Evolutionary conservation across 768 basidiomycete genomes (phyloP), one percentile per base, ranked within the genome.

Genomic region (Lyophyllum atratum): DNA sequence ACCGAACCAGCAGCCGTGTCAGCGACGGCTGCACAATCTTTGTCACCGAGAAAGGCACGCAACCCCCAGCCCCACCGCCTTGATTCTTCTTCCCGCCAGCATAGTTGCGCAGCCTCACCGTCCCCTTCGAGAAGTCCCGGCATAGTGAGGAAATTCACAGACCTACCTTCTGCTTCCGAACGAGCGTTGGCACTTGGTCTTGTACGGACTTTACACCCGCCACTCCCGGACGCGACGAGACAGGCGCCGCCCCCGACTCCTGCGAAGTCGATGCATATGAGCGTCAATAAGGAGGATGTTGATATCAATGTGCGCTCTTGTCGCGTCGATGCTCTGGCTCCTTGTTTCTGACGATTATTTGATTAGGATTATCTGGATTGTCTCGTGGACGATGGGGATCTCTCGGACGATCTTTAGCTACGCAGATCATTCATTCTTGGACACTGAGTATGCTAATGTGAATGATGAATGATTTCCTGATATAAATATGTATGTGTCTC

Each of bases 331-430:
- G 7, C 39, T 45, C 31, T 33, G 22, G 22, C 3, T 17, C 22
- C 6, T 29, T 26, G 9, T 44, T 11, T 14, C 28, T 46, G 10
- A 21, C 19, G 11, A 26, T 26, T 4, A 10, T 33, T 28, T 15
- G 6, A 1, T 25, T 42, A 66, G 64, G 59, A 61, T 52, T 66
- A 61, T 19, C 19, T 52, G 48, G 62, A 61, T 25, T 61, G 60
- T 34, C 12, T 47, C 15, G 34, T 56, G n/a, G 58, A 60, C 34
- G 60, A 64, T 15, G 57, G 61, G 6, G 62, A 57, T 17, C 21
- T 47, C 14, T 47, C 43, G 34, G 34, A 37, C 34, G 34, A 47
- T 10, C 46, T 29, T 47, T 47, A 26, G 25, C 11, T 15, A 17
- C 7, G 17, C 19, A 19, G 40, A 4, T 37, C 11, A 31, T 31